Conservation (phyloP, 345 rosid species). For the Crucihimalaya himalaica region DNA sequence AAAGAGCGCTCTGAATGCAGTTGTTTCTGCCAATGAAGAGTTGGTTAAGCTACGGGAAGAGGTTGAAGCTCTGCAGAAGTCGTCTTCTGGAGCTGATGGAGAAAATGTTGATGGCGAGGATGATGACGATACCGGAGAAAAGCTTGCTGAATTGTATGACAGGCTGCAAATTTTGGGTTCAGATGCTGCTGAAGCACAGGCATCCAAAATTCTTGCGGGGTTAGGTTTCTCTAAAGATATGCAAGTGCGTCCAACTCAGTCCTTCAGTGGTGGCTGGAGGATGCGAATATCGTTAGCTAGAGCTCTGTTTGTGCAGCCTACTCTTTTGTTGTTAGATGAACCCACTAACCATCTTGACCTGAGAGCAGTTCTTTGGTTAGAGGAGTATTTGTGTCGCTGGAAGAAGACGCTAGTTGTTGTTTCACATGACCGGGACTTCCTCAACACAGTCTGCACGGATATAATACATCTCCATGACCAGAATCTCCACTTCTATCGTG, state of each 20-base stretch:
- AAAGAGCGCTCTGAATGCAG: constrained; percentile 80
- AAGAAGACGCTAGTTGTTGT: constrained; percentile 94
- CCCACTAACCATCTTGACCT: constrained; percentile 98
- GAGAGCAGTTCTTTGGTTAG: constrained; percentile 92
- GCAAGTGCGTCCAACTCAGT: constrained; percentile 78
- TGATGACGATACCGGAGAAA: constrained; percentile 68
- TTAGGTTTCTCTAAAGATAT: constrained; percentile 88
- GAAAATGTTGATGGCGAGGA: constrained; percentile 46
- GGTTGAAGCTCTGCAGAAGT: constrained; percentile 59
- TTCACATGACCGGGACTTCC: constrained; percentile 95
- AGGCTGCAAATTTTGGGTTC: constrained; percentile 83
- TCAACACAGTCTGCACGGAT: constrained; percentile 85
- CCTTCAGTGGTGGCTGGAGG: constrained; percentile 99
- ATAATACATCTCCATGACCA: constrained; percentile 88
- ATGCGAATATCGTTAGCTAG: constrained; percentile 95
- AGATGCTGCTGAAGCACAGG: constrained; percentile 96
- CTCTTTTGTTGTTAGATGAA: constrained; percentile 85
- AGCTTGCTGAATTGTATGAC: constrained; percentile 82
- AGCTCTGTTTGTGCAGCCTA: constrained; percentile 95
- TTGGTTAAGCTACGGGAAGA: constrained; percentile 66
- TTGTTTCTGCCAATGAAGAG: constrained; percentile 92
- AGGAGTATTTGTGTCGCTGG: constrained; percentile 89
- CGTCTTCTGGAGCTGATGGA: constrained; percentile 42
- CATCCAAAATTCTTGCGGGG: constrained; percentile 94
- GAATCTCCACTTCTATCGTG: constrained; percentile 83